Conservation (phyloP, 179 eudicot genomes). For the Vitellaria paradoxa region DNA sequence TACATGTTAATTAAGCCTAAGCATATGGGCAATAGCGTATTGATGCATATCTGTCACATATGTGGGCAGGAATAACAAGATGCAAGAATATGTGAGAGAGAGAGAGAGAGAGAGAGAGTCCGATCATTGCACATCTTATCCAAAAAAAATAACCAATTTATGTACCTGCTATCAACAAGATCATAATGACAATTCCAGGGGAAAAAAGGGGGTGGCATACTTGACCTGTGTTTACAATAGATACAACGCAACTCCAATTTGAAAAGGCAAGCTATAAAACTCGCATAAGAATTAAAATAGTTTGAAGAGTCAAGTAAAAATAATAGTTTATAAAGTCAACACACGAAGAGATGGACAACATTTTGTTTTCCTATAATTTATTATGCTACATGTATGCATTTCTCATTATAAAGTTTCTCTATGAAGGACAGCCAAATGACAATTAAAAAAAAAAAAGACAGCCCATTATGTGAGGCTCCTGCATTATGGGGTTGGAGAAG, state of each 20-base stretch:
- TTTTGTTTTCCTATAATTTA: no score
- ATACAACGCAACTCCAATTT: conserved; percentile 89
- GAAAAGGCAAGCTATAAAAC: conserved; percentile 84
- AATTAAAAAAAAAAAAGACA: no score
- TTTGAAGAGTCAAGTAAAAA: conserved; percentile 1
- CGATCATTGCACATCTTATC: background rate
- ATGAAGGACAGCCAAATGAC: no score
- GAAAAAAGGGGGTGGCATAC: conserved; percentile 88
- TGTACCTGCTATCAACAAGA: conserved; percentile 90
- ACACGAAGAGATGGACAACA: no score
- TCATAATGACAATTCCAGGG: conserved; percentile 75
- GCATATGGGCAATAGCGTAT: background rate
- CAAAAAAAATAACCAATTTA: background rate
- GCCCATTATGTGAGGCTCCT: no score
- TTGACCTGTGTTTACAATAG: conserved; percentile 83
- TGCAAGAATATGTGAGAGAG: background rate
- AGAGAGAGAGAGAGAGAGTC: background rate
- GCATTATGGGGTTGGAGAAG: no score
- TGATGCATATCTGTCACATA: background rate
- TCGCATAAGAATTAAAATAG: conserved; percentile 16
- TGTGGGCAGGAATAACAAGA: background rate
- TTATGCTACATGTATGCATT: no score
- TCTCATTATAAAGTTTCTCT: no score
- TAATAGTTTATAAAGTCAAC: background rate
- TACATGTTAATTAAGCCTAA: background rate